Base-by-base conservation (phyloP, 257 asterid genomes). In the Nicotiana paniculata region DNA sequence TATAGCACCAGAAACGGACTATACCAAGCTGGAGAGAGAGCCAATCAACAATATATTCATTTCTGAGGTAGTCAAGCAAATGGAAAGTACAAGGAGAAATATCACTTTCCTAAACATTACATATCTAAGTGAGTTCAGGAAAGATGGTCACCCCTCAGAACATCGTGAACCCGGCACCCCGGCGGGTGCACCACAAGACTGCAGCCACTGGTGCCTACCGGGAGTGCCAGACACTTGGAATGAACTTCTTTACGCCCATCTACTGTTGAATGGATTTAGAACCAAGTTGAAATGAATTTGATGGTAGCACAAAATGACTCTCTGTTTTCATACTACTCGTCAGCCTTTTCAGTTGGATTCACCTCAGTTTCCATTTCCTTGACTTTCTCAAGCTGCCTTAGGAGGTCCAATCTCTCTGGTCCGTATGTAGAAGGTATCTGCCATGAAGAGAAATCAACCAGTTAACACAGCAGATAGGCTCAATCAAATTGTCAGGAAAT, bases 371-470 rank as follows among this genome's bases (percentile, higher is more conserved):
- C 97, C 97, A 90, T 85, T 89, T 96, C 97, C 90, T 91, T 93
- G 9, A 96, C 97, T 87, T 96, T 96, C 89, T 96, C 90, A 79
- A 96, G 92, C 92, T 96, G 95, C 96, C 99, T 92, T 91, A 96
- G 82, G 77, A 96, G 97, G 85, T 89, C 90, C 82, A 96, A 82
- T 86, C 99, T 92, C 84, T 94, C 99, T 2, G 91, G 88, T 83
- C 99, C 98, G 33, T 96, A 96, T 6, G 99, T 96, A 55, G 98
- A 96, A 81, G 99, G 98, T 86, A 96, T 96, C 99, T 96, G 91
- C 85, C 86, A 83, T 81, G 82, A 68, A 72, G 72, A 77, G 33
- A 70, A 69, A 77, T 57, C 35, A 30, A 69, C 82, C 24, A 53
- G 81, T 68, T 59, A 30, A 35, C 82, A 83, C 82, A 35, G 90